phyloP scores from a whole-genome alignment of 129 eudicot genomes.

The carrot (Daucus carota) region DNA sequence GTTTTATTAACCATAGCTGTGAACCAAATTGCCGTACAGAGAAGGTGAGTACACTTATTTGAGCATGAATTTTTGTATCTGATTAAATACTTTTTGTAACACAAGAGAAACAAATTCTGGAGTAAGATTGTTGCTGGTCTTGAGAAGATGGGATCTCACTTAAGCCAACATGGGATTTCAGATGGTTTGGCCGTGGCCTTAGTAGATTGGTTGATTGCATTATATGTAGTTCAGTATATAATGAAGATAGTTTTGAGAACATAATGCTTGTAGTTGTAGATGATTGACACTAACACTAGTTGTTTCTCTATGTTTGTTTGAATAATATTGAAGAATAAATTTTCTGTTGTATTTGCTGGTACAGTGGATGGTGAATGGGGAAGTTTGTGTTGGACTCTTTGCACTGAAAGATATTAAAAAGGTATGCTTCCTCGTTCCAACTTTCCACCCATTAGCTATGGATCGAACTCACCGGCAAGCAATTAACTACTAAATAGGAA shows the following conservation, averaged over 20 bases:
- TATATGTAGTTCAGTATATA: neutral
- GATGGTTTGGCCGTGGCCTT: neutral
- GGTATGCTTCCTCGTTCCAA: conserved; percentile 32
- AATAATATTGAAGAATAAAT: conserved; percentile 4
- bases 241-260: neutral
- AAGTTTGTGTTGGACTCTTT: conserved; percentile 91
- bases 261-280: neutral
- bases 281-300: neutral
- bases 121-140: neutral
- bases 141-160: neutral
- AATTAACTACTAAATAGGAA: too few species aligned
- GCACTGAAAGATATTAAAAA: conserved; percentile 75
- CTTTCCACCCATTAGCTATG: too few species aligned
- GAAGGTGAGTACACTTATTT: conserved; percentile 46
- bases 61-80: neutral
- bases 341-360: conserved; percentile 19
- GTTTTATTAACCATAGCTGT: conserved; percentile 95
- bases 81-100: neutral
- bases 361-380: conserved; percentile 99
- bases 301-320: conserved; percentile 5
- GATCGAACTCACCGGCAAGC: too few species aligned
- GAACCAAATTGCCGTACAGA: conserved; percentile 97
- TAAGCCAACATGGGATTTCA: neutral
- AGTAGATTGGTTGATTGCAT: neutral
- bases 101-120: neutral